Conservation (phyloP, 371 early-diverging fungal species). For the Ordospora colligata region DNA sequence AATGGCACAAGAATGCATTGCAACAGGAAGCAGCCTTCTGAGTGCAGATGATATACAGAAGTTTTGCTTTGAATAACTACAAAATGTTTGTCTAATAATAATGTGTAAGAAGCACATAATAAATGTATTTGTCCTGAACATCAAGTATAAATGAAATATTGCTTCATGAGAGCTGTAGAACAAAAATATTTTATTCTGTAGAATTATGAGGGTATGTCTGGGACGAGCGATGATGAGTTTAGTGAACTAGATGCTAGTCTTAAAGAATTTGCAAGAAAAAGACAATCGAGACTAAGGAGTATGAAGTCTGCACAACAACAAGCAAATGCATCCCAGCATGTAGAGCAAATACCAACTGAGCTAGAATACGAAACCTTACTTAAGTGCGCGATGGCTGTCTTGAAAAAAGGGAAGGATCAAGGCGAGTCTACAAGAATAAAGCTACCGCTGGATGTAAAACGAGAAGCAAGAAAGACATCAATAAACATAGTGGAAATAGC, state of each 20-base stretch:
- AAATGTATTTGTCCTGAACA: too few species aligned
- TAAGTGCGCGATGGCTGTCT: constrained; percentile 45
- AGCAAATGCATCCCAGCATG: neutral
- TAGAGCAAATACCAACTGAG: constrained; percentile 6
- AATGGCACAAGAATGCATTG: constrained; percentile 71
- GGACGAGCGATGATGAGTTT: constrained; percentile 5
- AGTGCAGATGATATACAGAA: constrained; percentile 7
- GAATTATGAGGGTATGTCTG: neutral
- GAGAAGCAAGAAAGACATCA: constrained; percentile 56
- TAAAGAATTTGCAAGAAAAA: constrained; percentile 31
- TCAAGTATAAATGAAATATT: too few species aligned
- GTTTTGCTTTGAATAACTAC: neutral
- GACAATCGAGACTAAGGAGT: constrained; percentile 13
- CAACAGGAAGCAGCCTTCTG: constrained; percentile 14
- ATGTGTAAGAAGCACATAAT: too few species aligned
- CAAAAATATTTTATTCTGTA: constrained; percentile 1
- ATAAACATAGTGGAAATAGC: constrained; percentile 57
- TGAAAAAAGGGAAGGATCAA: constrained; percentile 44
- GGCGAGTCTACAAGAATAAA: constrained; percentile 41
- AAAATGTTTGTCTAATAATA: too few species aligned
- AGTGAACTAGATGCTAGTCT: constrained; percentile 21
- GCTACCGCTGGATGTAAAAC: constrained; percentile 56
- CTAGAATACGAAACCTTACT: constrained; percentile 56
- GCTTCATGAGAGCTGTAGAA: neutral
- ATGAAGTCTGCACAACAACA: neutral